Conservation (phyloP, 306 rosid species). For the Trifolium pratense region DNA sequence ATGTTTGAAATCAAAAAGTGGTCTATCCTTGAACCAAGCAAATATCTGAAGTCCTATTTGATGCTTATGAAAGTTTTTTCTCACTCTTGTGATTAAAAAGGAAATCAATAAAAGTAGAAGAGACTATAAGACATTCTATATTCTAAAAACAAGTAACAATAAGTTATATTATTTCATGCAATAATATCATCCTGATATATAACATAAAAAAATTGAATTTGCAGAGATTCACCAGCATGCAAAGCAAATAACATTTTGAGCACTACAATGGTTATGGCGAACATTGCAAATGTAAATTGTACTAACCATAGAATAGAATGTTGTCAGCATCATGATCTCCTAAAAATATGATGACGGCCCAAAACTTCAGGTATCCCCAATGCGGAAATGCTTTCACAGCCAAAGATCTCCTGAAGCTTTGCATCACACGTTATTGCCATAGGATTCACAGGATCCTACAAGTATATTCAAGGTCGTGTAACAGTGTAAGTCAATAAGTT, state of each 20-base stretch:
- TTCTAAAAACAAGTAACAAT: not conserved
- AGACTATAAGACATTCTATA: not conserved
- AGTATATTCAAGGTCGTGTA: slow-evolving; percentile 33
- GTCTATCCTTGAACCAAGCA: not conserved
- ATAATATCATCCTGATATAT: slow-evolving; percentile 11
- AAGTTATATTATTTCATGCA: not conserved
- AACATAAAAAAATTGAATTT: slow-evolving; percentile 1
- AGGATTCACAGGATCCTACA: slow-evolving; percentile 78
- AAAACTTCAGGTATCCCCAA: slow-evolving; percentile 78
- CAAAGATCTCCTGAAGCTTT: slow-evolving; percentile 79
- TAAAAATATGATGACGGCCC: slow-evolving; percentile 70
- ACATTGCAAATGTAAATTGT: slow-evolving; percentile 16
- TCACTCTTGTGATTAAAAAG: not conserved
- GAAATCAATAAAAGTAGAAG: slow-evolving; percentile 7
- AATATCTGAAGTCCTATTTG: not conserved
- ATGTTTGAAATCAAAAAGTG: not conserved
- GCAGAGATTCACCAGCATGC: slow-evolving; percentile 1
- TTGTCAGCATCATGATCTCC: slow-evolving; percentile 66
- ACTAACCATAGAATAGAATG: slow-evolving; percentile 55
- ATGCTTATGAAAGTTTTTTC: not conserved
- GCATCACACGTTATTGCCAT: slow-evolving; percentile 72
- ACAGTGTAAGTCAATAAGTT: slow-evolving; percentile 26
- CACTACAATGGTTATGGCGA: not conserved
- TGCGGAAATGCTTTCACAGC: slow-evolving; percentile 80
- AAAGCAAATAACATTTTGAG: slow-evolving; percentile 15